These are phyloP conservation scores for Moricandia arvensis DNA, from an alignment of 345 rosid species.

Conservation along the genomic window DNA sequence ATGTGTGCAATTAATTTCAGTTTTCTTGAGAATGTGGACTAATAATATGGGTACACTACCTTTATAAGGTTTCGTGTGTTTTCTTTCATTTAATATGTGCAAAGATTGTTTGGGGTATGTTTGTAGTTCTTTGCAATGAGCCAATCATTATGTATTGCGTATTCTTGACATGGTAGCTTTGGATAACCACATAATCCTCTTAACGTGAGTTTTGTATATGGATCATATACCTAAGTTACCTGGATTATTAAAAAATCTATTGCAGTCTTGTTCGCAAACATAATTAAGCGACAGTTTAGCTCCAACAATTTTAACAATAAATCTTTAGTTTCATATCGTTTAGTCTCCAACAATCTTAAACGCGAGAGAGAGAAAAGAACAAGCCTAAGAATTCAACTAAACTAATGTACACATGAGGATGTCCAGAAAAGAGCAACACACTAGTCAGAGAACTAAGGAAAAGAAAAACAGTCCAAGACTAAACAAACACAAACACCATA, in stretches of 20 bases:
- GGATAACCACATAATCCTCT: neutral
- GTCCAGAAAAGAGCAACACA: constrained; percentile 20
- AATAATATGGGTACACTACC: neutral
- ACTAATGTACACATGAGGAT: constrained; percentile 35
- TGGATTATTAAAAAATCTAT: too few species aligned
- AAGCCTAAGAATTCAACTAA: constrained; percentile 22
- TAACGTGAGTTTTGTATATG: neutral
- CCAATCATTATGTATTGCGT: neutral
- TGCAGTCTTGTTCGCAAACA: too few species aligned
- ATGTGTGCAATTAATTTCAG: neutral
- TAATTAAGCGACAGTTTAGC: too few species aligned
- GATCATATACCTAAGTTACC: neutral
- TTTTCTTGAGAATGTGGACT: neutral
- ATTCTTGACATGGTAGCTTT: neutral
- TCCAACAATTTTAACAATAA: too few species aligned
- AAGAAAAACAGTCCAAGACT: constrained; percentile 18
- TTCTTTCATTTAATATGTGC: neutral
- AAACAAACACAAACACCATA: constrained; percentile 13
- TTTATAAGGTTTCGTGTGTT: neutral
- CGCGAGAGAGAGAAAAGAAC: too few species aligned
- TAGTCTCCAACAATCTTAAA: too few species aligned
- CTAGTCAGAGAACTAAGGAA: constrained; percentile 8
- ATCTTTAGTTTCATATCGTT: too few species aligned
- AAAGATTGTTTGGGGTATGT: neutral
- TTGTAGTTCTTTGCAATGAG: neutral